These are phyloP conservation scores for Diplodia scrobiculata DNA, from an alignment of 2,329 filamentous ascomycete genomes.

Conservation along the genomic window DNA sequence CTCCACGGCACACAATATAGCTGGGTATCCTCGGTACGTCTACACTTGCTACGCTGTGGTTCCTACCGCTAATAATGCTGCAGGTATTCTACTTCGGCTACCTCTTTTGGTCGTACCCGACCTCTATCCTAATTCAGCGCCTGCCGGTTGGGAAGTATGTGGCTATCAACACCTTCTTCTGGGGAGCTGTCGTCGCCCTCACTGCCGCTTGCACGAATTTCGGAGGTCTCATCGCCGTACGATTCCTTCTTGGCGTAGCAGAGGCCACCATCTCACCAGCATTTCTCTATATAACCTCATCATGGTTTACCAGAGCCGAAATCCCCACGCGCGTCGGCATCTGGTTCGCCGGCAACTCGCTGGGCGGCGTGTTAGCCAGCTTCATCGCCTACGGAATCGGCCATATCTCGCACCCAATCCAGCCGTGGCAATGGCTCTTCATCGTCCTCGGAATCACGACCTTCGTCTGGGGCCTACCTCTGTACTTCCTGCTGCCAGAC, in stretches of 20 bases:
- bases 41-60: too few relatives aligned
- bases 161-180: slow-evolving; percentile 53
- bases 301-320: slow-evolving; percentile 32
- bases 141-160: slow-evolving; percentile 55
- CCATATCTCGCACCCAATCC: slow-evolving; percentile 34
- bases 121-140: slow-evolving; percentile 53
- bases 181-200: slow-evolving; percentile 52
- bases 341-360: slow-evolving; percentile 52
- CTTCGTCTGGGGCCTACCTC: slow-evolving; percentile 48
- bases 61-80: neutral
- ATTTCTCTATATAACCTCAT: slow-evolving; percentile 37
- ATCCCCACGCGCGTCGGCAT: slow-evolving; percentile 54
- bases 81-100: slow-evolving; percentile 55
- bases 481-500: slow-evolving; percentile 49
- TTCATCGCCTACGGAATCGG: slow-evolving; percentile 29
- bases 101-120: slow-evolving; percentile 55
- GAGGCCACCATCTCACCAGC: slow-evolving; percentile 35
- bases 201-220: slow-evolving; percentile 35
- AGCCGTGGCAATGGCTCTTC: slow-evolving; percentile 52
- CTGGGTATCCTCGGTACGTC: slow-evolving; percentile 53
- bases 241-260: slow-evolving; percentile 39
- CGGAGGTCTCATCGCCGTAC: slow-evolving; percentile 35
- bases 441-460: slow-evolving; percentile 52
- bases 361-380: slow-evolving; percentile 52
- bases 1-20: slow-evolving; percentile 22